A percentile compares a stretch with the other conserved stretches of the same genome.
These are phyloP conservation scores for Xylaria sp. DNA, from an alignment of 2,329 filamentous ascomycete genomes.

Conservation along the genomic window DNA sequence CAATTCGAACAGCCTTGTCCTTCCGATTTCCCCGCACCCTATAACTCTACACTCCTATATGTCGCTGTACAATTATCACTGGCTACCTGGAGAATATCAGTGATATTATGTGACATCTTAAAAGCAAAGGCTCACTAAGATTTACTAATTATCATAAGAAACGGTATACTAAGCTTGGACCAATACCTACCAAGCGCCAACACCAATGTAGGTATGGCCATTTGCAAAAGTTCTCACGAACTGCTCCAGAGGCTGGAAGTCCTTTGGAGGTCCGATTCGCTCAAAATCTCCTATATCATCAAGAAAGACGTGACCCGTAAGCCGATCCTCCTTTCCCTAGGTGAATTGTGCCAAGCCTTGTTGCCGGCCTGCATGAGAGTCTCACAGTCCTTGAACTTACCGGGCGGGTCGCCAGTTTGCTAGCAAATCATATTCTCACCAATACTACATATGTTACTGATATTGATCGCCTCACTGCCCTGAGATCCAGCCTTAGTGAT, in stretches of 20 bases:
- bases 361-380: slow-evolving; percentile 55
- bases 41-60: no score
- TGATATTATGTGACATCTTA: no score
- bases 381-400: slow-evolving; percentile 53
- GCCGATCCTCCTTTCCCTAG: slow-evolving; percentile 48
- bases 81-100: no score
- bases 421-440: slow-evolving; percentile 56
- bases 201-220: slow-evolving; percentile 54
- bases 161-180: no score
- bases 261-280: slow-evolving; percentile 52
- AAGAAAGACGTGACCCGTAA: slow-evolving; percentile 50
- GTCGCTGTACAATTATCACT: no score
- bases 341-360: slow-evolving; percentile 49
- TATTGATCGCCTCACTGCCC: slow-evolving; percentile 45
- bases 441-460: slow-evolving; percentile 54
- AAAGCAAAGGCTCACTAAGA: no score
- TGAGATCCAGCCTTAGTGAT: slow-evolving; percentile 53
- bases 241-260: slow-evolving; percentile 50
- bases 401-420: slow-evolving; percentile 50
- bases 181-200: slow-evolving; percentile 49
- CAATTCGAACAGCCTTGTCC: no score
- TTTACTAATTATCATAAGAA: no score
- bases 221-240: slow-evolving; percentile 54
- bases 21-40: no score
- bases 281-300: slow-evolving; percentile 48